These are phyloP conservation scores for Saksenaea vasiformis DNA, from an alignment of 371 early-diverging fungal species.

Conservation along the genomic window DNA sequence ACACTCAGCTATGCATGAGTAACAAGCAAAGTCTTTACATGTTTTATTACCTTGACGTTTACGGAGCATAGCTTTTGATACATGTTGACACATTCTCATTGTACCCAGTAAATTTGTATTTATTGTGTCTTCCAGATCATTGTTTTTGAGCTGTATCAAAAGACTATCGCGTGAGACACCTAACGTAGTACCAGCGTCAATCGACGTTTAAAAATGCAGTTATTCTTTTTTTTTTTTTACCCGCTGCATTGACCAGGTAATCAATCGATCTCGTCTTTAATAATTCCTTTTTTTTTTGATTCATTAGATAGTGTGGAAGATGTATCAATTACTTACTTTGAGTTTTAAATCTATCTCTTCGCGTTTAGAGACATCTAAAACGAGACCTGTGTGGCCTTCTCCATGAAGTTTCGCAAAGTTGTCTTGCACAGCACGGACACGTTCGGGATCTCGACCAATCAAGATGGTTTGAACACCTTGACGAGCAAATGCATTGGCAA, in stretches of 20 bases:
- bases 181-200: constrained; percentile 7
- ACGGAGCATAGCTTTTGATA: constrained; percentile 60
- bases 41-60: constrained; percentile 46
- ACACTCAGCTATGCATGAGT: neutral
- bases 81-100: constrained; percentile 62
- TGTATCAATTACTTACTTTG: constrained; percentile 34
- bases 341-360: constrained; percentile 37
- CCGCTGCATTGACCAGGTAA: constrained; percentile 67
- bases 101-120: constrained; percentile 76
- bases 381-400: constrained; percentile 39
- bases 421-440: constrained; percentile 35
- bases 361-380: constrained; percentile 50
- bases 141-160: constrained; percentile 46
- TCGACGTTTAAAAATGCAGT: neutral
- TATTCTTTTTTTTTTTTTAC: constrained; percentile 33
- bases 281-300: constrained; percentile 13
- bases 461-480: constrained; percentile 61
- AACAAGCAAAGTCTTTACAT: neutral
- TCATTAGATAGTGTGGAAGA: too few species aligned
- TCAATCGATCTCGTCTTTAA: constrained; percentile 43
- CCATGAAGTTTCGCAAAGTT: constrained; percentile 24
- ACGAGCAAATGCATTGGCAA: constrained; percentile 60
- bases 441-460: constrained; percentile 55
- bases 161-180: constrained; percentile 65
- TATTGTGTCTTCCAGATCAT: constrained; percentile 57